These are phyloP conservation scores for Paraurostyla sp. DNA, from an alignment of 73 alveolate species.

Conservation along the genomic window DNA sequence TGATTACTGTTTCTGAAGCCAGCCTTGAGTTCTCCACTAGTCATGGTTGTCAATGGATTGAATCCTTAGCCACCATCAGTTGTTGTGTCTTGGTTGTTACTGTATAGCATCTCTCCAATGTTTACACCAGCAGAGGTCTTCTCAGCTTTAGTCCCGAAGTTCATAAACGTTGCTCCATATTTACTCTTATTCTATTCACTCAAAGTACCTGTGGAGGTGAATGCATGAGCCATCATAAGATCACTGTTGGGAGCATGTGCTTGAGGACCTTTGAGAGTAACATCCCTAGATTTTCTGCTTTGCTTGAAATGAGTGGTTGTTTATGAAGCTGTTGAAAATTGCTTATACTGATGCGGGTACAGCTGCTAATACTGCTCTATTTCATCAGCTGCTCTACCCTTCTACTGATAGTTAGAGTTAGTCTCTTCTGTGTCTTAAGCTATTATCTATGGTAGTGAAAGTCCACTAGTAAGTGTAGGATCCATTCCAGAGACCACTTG, in stretches of 20 bases:
- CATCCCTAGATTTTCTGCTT: neutral
- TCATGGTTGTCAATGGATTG: slow-evolving; percentile 1
- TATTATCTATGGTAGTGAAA: slow-evolving; percentile 28
- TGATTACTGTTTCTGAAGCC: neutral
- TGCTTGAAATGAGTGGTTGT: neutral
- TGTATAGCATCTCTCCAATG: too few relatives aligned
- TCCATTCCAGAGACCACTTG: neutral
- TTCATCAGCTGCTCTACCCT: neutral
- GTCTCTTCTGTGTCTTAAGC: neutral
- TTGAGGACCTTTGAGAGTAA: neutral
- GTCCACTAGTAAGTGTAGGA: slow-evolving; percentile 49
- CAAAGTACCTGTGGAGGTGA: slow-evolving; percentile 38
- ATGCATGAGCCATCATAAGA: slow-evolving; percentile 3
- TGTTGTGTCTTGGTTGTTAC: too few relatives aligned
- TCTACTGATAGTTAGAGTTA: neutral
- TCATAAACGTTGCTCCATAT: neutral
- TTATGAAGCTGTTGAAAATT: neutral
- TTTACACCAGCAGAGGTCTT: too few relatives aligned
- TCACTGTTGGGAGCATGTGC: slow-evolving; percentile 17
- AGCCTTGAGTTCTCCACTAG: neutral
- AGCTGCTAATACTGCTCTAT: neutral
- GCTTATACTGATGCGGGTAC: neutral
- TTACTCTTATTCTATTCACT: slow-evolving; percentile 8
- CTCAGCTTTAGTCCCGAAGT: slow-evolving; percentile 21
- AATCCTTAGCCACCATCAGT: too few relatives aligned